Base-by-base conservation (phyloP, 805 yeast species). In the Starmerella stigmatis region DNA sequence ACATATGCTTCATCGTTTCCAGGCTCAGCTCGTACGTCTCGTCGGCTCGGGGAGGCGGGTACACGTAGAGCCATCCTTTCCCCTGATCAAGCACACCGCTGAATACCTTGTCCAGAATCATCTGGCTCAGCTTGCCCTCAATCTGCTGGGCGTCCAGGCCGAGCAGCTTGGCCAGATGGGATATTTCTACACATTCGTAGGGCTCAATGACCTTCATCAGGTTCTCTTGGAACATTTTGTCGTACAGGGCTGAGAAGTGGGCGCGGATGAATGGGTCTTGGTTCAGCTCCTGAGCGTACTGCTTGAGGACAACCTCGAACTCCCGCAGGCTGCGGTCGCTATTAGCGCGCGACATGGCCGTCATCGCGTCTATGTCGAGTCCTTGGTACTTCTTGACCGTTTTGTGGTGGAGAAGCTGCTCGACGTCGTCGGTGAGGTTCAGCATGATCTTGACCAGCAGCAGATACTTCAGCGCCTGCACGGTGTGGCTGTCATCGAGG, bases 41-140 rank as follows among this genome's bases (percentile, higher is more conserved):
- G 64, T 92, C 97, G 50, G 78, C 77, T 59, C 76, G 78, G 33
- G 95, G 94, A 61, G 86, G 83, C 48, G 86, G 94, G 60, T 84
- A 92, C 47, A 92, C 76, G 54, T 86, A 79, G 57, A 92, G 73
- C 95, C 96, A 92, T 8, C 98, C 98, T 62, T 88, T 88, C 38
- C 97, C 97, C 69, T 92, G 99, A 64, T 92, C 98, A 55, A 92
- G 71, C 29, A 92, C 97, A 39, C 98, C 99, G 60, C 79, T 82
- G 57, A 92, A 86, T n/a, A 86, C 83, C 59, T 85, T 81, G 65
- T 92, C 98, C 57, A 92, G 73, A 56, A 92, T 89, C 97, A 92
- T 89, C 65, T 89, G 96, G 40, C 94, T 79, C 52, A 92, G 72
- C 64, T 92, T 92, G 17, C 94, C 94, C 66, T 92, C 99, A 26